These are phyloP conservation scores for Secale cereale DNA, from an alignment of 176 grass and related monocot genomes.

Conservation along the genomic window DNA sequence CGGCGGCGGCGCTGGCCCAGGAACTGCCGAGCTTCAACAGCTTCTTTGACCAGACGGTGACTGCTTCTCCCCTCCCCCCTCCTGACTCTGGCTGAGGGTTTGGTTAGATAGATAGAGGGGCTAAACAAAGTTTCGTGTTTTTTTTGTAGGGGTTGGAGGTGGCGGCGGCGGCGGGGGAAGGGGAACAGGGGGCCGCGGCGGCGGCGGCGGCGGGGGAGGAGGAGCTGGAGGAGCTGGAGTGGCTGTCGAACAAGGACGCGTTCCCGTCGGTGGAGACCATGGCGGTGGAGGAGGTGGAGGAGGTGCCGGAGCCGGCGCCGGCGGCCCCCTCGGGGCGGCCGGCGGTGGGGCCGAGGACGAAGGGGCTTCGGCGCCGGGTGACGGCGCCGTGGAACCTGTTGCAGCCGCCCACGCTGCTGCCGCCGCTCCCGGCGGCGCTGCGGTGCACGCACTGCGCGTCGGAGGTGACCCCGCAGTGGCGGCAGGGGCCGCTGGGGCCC, in stretches of 20 bases:
- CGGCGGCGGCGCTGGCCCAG: conserved; percentile 24
- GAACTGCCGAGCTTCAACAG: conserved; percentile 37
- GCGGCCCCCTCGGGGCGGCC: not conserved
- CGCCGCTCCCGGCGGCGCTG: conserved; percentile 6
- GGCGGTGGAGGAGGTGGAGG: conserved; percentile 12
- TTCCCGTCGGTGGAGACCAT: conserved; percentile 73
- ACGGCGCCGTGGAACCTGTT: conserved; percentile 36
- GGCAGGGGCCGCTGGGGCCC: conserved; percentile 61
- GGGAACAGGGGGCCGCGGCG: not conserved
- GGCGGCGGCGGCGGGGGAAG: conserved; percentile 6
- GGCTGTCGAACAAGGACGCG: conserved; percentile 76
- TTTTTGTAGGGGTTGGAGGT: conserved; percentile 43
- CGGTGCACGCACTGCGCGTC: conserved; percentile 70
- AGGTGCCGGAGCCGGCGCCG: conserved; percentile 17
- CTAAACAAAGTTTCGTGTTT: conserved; percentile 15
- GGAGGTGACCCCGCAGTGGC: conserved; percentile 85
- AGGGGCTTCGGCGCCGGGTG: conserved; percentile 39
- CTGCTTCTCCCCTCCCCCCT: not conserved
- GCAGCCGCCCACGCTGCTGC: not conserved
- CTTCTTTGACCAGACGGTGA: conserved; percentile 57
- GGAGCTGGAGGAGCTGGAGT: conserved; percentile 80
- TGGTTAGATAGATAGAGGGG: not conserved
- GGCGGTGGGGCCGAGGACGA: conserved; percentile 51
- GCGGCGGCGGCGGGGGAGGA: conserved; percentile 25
- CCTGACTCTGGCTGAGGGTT: not conserved